Evolutionary conservation across 23 red algal genomes (phyloP), one percentile per base, ranked within the genome.

Genomic region (Gracilariopsis chorda): DNA sequence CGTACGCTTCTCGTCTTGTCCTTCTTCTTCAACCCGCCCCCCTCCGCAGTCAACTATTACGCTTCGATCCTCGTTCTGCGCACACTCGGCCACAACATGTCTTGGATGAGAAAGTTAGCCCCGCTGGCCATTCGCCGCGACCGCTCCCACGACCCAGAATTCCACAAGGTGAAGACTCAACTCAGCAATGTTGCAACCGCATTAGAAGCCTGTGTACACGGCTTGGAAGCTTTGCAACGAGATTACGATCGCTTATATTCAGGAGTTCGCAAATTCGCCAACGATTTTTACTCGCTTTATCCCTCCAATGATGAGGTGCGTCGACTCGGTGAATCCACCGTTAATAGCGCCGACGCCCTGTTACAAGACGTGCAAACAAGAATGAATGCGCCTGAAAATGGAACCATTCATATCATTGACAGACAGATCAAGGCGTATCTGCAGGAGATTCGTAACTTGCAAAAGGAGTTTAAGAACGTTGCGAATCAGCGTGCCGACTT

Each of bases 271-370:
- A 80, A 78, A 45, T 90, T 90, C 53, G 86, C 86, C 0, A 90
- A 59, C 34, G 86, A 90, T 55, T 90, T 90, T 60, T 90, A 90
- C 33, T 90, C 86, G 7, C 72, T 90, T 20, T 90, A 90, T 28
- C 86, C 86, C 33, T 90, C 86, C 27, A 72, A 90, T 25, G 86
- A 90, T 30, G 59, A 68, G 55, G 86, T 90, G 44, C 86, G 86
- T 40, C 86, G 86, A 13, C 34, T 90, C 52, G 86, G 86, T 2
- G 74, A 90, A 53, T 78, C 72, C 25, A 90, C 86, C 20, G 86
- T 90, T 14, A 80, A 40, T 40, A 80, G 59, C 55, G 74, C 86
- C 53, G 86, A 90, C 48, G 41, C 41, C 3, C 23, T 90, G 75
- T 39, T 78, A 40, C 53, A 78, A 68, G 83, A 88, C 33, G 83